These are phyloP conservation scores for Schizopora paradoxa DNA, from an alignment of 1,284 basidiomycete genomes.

Conservation along the genomic window DNA sequence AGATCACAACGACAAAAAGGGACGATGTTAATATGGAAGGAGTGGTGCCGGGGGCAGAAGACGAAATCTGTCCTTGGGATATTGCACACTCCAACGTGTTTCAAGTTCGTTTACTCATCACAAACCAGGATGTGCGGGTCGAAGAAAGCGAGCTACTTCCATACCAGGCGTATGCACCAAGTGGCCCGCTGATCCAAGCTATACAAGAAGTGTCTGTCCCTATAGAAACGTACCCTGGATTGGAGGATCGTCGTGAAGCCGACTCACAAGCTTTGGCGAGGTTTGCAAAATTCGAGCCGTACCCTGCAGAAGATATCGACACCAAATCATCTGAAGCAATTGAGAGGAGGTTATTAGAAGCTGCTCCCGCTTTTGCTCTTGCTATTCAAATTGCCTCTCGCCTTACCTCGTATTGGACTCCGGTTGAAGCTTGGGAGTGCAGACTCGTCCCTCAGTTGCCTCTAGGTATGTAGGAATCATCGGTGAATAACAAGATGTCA, in stretches of 20 bases:
- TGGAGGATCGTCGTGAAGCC: slow-evolving; percentile 23
- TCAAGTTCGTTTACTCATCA: slow-evolving; percentile 58
- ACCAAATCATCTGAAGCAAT: neutral
- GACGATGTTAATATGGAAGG: slow-evolving; percentile 4
- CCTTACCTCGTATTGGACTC: slow-evolving; percentile 55
- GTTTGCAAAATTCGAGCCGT: slow-evolving; percentile 12
- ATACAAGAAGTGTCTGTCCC: slow-evolving; percentile 40
- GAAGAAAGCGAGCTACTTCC: slow-evolving; percentile 57
- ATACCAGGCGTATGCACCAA: slow-evolving; percentile 59
- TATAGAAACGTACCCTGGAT: neutral
- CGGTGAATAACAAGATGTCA: slow-evolving; percentile 6
- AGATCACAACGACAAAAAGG: slow-evolving; percentile 12
- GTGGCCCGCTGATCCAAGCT: slow-evolving; percentile 42
- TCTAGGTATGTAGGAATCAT: slow-evolving; percentile 6
- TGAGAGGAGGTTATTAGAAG: slow-evolving; percentile 28
- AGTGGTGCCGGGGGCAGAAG: neutral
- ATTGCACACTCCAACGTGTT: slow-evolving; percentile 53
- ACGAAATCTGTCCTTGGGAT: slow-evolving; percentile 39
- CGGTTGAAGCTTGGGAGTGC: slow-evolving; percentile 68
- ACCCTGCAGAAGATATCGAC: neutral
- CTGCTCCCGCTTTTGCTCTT: slow-evolving; percentile 56
- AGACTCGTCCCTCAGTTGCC: slow-evolving; percentile 37
- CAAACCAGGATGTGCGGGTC: slow-evolving; percentile 41
- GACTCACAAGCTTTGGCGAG: slow-evolving; percentile 25
- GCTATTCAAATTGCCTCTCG: slow-evolving; percentile 62